These are phyloP conservation scores for Diaporthe amygdali DNA, from an alignment of 2,329 filamentous ascomycete genomes.

Conservation along the genomic window DNA sequence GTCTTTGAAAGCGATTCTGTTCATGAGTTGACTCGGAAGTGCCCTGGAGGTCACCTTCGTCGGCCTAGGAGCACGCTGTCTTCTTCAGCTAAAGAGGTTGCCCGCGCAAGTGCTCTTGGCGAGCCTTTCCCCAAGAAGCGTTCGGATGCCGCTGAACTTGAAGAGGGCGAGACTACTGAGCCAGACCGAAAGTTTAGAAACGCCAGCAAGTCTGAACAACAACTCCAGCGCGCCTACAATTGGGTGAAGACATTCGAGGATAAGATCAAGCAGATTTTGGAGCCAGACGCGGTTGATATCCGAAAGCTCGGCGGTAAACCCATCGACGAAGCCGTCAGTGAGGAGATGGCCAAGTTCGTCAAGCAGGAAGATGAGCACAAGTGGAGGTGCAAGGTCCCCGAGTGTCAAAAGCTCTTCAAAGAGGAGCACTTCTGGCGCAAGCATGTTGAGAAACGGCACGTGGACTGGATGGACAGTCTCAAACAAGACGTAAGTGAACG, in stretches of 20 bases:
- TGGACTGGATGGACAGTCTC: slow-evolving; percentile 82
- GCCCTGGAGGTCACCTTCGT: slow-evolving; percentile 94
- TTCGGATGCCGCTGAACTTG: slow-evolving; percentile 65
- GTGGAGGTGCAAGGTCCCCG: slow-evolving; percentile 94
- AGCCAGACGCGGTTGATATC: slow-evolving; percentile 86
- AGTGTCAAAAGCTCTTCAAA: slow-evolving; percentile 97
- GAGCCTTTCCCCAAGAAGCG: slow-evolving; percentile 87
- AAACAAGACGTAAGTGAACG: slow-evolving; percentile 76
- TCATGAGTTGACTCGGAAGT: slow-evolving; percentile 94
- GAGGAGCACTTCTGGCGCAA: slow-evolving; percentile 97
- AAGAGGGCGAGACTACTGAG: slow-evolving; percentile 67
- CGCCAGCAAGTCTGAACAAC: slow-evolving; percentile 82
- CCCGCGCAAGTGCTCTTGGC: slow-evolving; percentile 81
- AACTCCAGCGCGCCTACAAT: slow-evolving; percentile 93
- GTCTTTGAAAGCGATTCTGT: slow-evolving; percentile 98
- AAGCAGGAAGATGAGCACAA: slow-evolving; percentile 99
- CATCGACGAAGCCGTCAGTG: slow-evolving; percentile 82
- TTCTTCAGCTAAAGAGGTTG: slow-evolving; percentile 81
- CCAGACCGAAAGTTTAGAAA: slow-evolving; percentile 75
- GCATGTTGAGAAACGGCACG: slow-evolving; percentile 94
- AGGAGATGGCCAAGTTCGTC: slow-evolving; percentile 85
- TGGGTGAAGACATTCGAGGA: slow-evolving; percentile 99
- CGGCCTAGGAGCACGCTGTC: slow-evolving; percentile 87
- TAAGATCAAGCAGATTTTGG: slow-evolving; percentile 90
- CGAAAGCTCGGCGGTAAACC: slow-evolving; percentile 90